Conservation (phyloP, 345 rosid genomes). For the Populus euphratica region DNA sequence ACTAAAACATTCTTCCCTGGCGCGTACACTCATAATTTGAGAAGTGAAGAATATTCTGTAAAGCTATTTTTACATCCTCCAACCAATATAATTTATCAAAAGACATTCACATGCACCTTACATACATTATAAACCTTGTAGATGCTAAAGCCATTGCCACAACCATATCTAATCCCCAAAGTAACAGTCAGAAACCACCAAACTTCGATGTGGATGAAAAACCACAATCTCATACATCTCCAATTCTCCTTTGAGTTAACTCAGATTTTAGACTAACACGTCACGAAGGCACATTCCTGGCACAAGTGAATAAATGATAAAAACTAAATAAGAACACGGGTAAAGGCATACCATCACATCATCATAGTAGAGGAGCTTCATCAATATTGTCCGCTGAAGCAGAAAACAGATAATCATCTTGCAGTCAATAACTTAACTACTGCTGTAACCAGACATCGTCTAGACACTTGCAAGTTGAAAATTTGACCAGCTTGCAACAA, state of each 20-base stretch:
- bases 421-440: slow-evolving; percentile 1
- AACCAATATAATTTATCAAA: not conserved
- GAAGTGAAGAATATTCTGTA: not conserved
- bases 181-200: not conserved
- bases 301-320: not conserved
- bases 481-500: not conserved
- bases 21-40: not conserved
- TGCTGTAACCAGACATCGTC: not conserved
- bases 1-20: not conserved
- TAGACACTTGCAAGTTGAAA: not conserved
- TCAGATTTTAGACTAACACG: not conserved
- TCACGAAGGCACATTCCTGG: not conserved
- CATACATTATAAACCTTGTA: not conserved
- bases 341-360: slow-evolving; percentile 79
- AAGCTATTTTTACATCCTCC: not conserved
- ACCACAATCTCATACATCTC: not conserved
- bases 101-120: not conserved
- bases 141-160: not conserved
- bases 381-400: slow-evolving; percentile 84
- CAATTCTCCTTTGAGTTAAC: not conserved
- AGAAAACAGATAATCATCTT: slow-evolving; percentile 15
- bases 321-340: slow-evolving; percentile 2
- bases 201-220: not conserved
- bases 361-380: slow-evolving; percentile 94
- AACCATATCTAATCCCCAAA: not conserved